These are phyloP conservation scores for Lentinula guzmanii DNA, from an alignment of 768 basidiomycete genomes.

Conservation along the genomic window DNA sequence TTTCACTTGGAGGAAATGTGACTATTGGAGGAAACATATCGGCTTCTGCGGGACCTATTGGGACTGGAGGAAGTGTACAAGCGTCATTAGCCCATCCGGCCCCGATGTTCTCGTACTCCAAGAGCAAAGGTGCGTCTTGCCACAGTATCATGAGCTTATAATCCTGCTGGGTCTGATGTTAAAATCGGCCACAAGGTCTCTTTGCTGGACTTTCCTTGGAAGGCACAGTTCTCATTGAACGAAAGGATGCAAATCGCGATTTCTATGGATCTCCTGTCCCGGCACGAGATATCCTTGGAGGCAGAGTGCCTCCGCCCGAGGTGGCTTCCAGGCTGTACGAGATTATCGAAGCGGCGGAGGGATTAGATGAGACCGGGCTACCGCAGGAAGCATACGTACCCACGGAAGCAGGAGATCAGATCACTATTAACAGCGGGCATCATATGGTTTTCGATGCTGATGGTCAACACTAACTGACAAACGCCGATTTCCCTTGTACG, in stretches of 20 bases:
- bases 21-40: conserved; percentile 90
- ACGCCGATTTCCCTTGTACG: no score
- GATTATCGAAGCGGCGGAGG: conserved; percentile 94
- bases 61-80: conserved; percentile 88
- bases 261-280: conserved; percentile 93
- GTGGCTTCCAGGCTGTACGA: conserved; percentile 90
- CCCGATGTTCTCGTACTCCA: conserved; percentile 96
- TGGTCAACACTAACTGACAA: conserved; percentile 21
- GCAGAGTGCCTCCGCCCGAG: conserved; percentile 95
- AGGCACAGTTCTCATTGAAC: conserved; percentile 89
- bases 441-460: conserved; percentile 79
- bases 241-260: conserved; percentile 93
- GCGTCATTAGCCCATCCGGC: conserved; percentile 87
- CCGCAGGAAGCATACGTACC: conserved; percentile 82
- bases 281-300: conserved; percentile 85
- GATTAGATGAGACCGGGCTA: conserved; percentile 78
- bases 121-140: conserved; percentile 72
- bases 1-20: conserved; percentile 92
- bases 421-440: conserved; percentile 34
- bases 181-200: conserved; percentile 49
- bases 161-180: neutral
- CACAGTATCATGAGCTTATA: neutral
- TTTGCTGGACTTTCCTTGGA: conserved; percentile 94
- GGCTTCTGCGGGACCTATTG: conserved; percentile 87
- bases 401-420: conserved; percentile 51